Evolutionary conservation across 176 grass and related monocot species (phyloP).

Genomic region (Urochloa ruziziensis): DNA sequence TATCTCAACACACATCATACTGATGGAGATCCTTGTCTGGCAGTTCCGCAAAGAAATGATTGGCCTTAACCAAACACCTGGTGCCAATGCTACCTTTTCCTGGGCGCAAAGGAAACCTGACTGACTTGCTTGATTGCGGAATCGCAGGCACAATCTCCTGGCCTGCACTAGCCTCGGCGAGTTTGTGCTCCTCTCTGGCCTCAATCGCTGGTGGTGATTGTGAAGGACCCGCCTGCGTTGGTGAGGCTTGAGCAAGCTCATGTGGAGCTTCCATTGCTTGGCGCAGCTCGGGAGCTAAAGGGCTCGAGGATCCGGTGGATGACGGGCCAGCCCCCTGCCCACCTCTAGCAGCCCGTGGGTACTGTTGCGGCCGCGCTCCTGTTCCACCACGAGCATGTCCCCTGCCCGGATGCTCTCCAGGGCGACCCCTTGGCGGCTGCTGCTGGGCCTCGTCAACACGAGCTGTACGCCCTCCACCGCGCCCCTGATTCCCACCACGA

Average conservation of each 20-base stretch:
- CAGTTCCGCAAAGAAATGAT: conserved; percentile 82
- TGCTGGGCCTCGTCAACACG: not conserved
- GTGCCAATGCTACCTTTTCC: conserved; percentile 70
- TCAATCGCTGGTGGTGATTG: conserved; percentile 14
- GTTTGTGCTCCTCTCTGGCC: not conserved
- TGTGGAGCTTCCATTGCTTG: conserved; percentile 73
- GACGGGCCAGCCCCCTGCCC: not conserved
- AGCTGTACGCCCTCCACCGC: not conserved
- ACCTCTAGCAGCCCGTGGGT: conserved; percentile 19
- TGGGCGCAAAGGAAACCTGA: conserved; percentile 69
- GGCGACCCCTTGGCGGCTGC: not conserved
- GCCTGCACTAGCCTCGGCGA: conserved; percentile 23
- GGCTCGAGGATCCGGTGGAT: conserved; percentile 6
- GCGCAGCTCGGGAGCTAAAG: conserved; percentile 85
- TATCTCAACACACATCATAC: conserved; percentile 55
- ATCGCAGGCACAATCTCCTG: conserved; percentile 4
- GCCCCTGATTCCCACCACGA: conserved; percentile 26
- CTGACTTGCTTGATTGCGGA: conserved; percentile 59
- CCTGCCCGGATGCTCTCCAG: conserved; percentile 1
- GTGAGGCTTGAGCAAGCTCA: conserved; percentile 29
- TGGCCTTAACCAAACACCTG: conserved; percentile 77
- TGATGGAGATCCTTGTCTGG: conserved; percentile 93
- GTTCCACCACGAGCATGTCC: conserved; percentile 4
- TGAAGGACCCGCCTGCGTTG: conserved; percentile 38
- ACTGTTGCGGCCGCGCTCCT: conserved; percentile 6